Conservation (phyloP, 805 yeast genomes). For the Candida parachauliodes region DNA sequence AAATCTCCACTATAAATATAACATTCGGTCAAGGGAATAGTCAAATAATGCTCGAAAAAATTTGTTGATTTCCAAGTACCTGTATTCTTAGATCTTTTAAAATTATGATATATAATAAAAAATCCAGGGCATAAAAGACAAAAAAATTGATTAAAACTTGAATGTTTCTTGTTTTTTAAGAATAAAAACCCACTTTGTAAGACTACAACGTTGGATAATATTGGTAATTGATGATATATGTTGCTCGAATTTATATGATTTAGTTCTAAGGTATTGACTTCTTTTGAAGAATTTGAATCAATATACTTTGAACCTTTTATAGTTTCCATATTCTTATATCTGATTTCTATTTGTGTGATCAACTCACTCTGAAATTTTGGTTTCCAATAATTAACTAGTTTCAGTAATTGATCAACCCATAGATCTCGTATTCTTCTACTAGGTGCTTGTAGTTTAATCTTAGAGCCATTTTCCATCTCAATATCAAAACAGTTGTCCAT, state of each 20-base stretch:
- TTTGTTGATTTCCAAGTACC: conserved; percentile 43
- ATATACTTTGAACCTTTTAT: conserved; percentile 52
- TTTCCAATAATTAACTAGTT: conserved; percentile 58
- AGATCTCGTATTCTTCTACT: conserved; percentile 45
- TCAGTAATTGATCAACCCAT: conserved; percentile 59
- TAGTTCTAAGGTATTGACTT: conserved; percentile 44
- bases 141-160: conserved; percentile 58
- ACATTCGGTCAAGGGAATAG: conserved; percentile 62
- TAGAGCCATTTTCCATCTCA: conserved; percentile 42
- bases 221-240: conserved; percentile 49
- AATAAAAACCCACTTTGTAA: conserved; percentile 64
- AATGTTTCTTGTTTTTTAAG: conserved; percentile 65
- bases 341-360: conserved; percentile 28
- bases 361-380: conserved; percentile 40
- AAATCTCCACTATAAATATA: conserved; percentile 73
- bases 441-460: conserved; percentile 55
- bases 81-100: conserved; percentile 44
- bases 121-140: conserved; percentile 71
- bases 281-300: conserved; percentile 52
- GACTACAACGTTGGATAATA: conserved; percentile 56
- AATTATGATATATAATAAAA: conserved; percentile 53
- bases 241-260: conserved; percentile 53
- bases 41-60: conserved; percentile 49
- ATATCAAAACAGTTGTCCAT: conserved; percentile 54
- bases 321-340: conserved; percentile 42